A percentile compares a stretch with the other conserved stretches of the same genome.
phyloP scores from a whole-genome alignment of 2,329 filamentous ascomycete genomes.

The Exophiala sp. region DNA sequence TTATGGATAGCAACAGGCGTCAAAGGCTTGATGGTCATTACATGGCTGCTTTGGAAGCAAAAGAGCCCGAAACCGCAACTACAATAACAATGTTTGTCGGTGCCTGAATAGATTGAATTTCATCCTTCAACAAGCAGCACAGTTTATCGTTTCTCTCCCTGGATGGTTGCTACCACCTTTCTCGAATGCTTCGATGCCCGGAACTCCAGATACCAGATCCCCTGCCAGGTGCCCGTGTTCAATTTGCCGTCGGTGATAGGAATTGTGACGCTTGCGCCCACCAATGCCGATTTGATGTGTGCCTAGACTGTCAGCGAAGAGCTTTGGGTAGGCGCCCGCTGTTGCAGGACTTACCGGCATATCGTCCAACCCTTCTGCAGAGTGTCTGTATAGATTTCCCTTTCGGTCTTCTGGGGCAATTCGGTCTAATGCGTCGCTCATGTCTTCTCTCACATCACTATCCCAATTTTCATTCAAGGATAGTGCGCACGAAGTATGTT shows the following conservation, averaged over 20 bases:
- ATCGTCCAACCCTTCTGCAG: conserved; percentile 81
- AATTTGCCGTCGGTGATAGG: conserved; percentile 83
- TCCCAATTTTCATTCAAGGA: conserved; percentile 91
- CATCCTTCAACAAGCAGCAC: not conserved
- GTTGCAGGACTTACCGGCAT: conserved; percentile 80
- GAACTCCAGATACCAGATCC: conserved; percentile 95
- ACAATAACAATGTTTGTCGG: not conserved
- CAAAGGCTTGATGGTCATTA: conserved; percentile 35
- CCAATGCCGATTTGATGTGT: conserved; percentile 84
- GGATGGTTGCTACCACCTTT: conserved; percentile 85
- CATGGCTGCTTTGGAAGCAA: conserved; percentile 37
- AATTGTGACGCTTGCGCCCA: conserved; percentile 83
- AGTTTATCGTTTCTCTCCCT: conserved; percentile 61
- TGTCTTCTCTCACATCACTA: conserved; percentile 78
- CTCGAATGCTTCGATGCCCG: conserved; percentile 67
- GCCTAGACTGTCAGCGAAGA: conserved; percentile 48
- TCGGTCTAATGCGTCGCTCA: conserved; percentile 87
- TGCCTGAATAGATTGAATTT: not conserved
- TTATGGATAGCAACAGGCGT: conserved; percentile 40
- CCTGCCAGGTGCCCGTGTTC: conserved; percentile 57
- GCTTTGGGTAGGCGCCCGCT: not conserved
- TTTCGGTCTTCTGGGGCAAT: conserved; percentile 78
- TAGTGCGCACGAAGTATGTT: conserved; percentile 89
- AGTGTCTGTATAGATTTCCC: conserved; percentile 74
- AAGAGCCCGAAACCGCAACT: conserved; percentile 11